Conservation (phyloP, 768 basidiomycete species). For the Collybia nuda region DNA sequence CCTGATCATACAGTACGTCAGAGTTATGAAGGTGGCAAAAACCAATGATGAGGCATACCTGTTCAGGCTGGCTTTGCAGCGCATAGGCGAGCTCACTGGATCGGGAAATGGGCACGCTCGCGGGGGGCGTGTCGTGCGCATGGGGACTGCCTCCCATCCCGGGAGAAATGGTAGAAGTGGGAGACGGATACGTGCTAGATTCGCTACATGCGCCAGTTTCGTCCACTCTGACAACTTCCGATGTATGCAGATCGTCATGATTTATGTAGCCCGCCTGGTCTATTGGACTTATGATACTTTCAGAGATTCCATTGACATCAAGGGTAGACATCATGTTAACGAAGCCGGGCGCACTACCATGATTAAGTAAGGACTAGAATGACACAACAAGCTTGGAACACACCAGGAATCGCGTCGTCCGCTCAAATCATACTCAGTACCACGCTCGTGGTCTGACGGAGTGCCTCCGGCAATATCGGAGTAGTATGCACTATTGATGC, state of each 20-base stretch:
- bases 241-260: constrained; percentile 22
- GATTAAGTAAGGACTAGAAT: constrained; percentile 7
- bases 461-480: constrained; percentile 42
- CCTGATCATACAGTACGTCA: neutral
- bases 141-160: constrained; percentile 27
- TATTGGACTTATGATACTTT: constrained; percentile 10
- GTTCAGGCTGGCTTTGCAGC: constrained; percentile 26
- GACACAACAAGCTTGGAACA: constrained; percentile 16
- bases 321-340: constrained; percentile 42
- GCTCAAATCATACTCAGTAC: constrained; percentile 14
- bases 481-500: constrained; percentile 48
- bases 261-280: constrained; percentile 18
- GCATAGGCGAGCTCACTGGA: constrained; percentile 36
- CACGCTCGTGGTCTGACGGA: constrained; percentile 20
- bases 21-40: neutral
- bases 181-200: constrained; percentile 31
- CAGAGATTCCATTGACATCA: constrained; percentile 31
- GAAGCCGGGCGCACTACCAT: constrained; percentile 34
- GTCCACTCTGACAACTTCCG: constrained; percentile 6
- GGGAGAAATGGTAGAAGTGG: constrained; percentile 44
- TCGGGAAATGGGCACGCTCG: constrained; percentile 26
- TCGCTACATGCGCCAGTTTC: constrained; percentile 8
- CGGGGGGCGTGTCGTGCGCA: constrained; percentile 14
- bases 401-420: constrained; percentile 44
- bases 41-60: constrained; percentile 14